Base-by-base conservation (phyloP, 2,329 filamentous ascomycete species). In the Dissoconium aciculare region DNA sequence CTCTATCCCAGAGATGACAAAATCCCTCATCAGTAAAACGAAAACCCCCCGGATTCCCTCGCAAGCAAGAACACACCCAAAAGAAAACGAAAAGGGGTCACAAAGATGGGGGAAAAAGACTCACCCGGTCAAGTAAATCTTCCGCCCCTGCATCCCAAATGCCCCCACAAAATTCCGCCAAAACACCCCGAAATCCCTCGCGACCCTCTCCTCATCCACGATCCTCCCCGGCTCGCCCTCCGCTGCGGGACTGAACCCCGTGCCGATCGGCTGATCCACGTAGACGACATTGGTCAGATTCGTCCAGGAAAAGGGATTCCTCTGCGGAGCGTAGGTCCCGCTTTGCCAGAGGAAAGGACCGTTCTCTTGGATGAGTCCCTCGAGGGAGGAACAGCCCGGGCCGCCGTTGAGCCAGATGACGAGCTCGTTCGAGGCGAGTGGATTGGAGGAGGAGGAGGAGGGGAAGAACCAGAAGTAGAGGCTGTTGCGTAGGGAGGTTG, bases 241-340 rank as follows among this genome's bases (percentile, higher is more conserved):
- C 3, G 49, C 52, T 15, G 58, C 58, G 38, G 58, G 52, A 1
- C 51, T 47, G 39, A 57, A 64, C 4, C 57, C 62, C 24, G 57
- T 57, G 30, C 57, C 61, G 4, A 67, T 54, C 4, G 64, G 64
- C 35, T 67, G 63, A 29, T 62, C 64, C 9, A 67, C 64, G 69
- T 74, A 89, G 27, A 89, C 59, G 45, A 85, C 69, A 52, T 85
- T 83, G 31, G 78, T 79, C 19, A 87, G 55, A 30, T 77, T 77
- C 36, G 70, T 49, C 57, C 58, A 63, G 17, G 54, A 51, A 49
- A 52, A 63, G 0, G 57, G 54, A 35, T 63, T 63, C 34, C 55
- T 50, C 1, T 61, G 53, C 1, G 60, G 54, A 11, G 45, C 34
- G 44, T 50, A 38, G 4, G 52, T 55, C 21, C 52, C 52, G 41